Base-by-base conservation (phyloP, 805 yeast genomes). In the Candida broadrunensis region DNA sequence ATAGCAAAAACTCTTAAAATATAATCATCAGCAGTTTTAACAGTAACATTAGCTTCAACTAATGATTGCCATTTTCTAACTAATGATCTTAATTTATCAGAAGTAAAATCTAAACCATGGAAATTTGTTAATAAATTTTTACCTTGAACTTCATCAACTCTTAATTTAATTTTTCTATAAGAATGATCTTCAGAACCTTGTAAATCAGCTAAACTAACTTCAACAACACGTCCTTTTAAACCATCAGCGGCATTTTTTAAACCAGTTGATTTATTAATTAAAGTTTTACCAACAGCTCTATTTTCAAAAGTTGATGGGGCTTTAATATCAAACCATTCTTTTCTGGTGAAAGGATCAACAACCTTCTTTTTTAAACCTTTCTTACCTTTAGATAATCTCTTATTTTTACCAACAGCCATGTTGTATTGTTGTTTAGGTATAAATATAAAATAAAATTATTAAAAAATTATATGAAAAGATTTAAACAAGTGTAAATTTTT, bases 151-250 rank as follows among this genome's bases (percentile, higher is more conserved):
- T 91, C 98, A 67, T 90, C 98, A 62, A 91, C 96, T 80, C 97
- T 89, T 77, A 91, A 87, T 77, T 85, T 88, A 70, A 91, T 78
- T 80, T 91, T 89, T 83, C 95, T 91, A 88, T 84, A 85, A 54
- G 97, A 83, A 83, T 90, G 96, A 79, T 91, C 98, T 81, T 91
- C 98, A 65, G 95, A 88, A 67, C 96, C 96, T 80, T 91, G 97
- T 68, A 91, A 83, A 75, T 91, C 98, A 63, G 97, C 98, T 58
- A 91, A 82, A 57, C 88, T 84, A 56, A 90, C 89, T 77, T 91
- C 98, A 60, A 91, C 83, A 60, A 91, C 87, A 77, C 98, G 89
- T 67, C 98, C 98, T 79, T 89, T 91, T 70, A 91, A 85, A 66
- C 96, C 95, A 73, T 91, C 98, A 67, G 89, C 89, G 69, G 97